Evolutionary conservation across 1,284 basidiomycete species (phyloP), one percentile per base, ranked within the genome.

Genomic region (Ganoderma meredithae): DNA sequence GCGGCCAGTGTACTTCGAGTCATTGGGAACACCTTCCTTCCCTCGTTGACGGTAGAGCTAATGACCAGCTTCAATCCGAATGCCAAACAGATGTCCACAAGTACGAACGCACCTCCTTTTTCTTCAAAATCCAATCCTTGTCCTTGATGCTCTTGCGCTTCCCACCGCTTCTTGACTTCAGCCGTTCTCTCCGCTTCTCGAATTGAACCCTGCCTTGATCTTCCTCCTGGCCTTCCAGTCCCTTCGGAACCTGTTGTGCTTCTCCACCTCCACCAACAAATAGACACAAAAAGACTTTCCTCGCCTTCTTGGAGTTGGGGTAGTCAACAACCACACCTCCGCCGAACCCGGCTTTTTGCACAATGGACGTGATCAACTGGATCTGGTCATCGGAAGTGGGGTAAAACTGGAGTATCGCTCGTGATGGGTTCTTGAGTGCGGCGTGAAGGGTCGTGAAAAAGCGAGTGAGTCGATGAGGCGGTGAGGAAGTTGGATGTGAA

Each of bases 401-500:
- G 80, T 99, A 99, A 80, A 98, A 98, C 76, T 98, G 96, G 74
- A 99, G 90, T 13, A 99, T 89, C 3, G 96, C 98, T 27, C 98
- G 89, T 0, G 96, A 95, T 3, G 97, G 97, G 78, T 97, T 96
- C 60, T 92, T 90, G 12, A 99, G 88, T 3, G 92, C 88, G 1
- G 96, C 95, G 81, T 99, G 95, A 33, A 99, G 88, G 12, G 97
- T 98, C 40, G 95, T 97, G 85, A 99, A 99, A 85, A 99, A 99
- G 44, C 94, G 90, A 33, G 88, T 89, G 41, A 99, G 87, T 55
- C 98, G 94, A 75, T 96, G 93, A 0, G 96, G 94, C 0, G 98
- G 98, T 1, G 96, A 97, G 67, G 93, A 94, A 25, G 92, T 93
- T 43, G 96, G 94, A 71, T 95, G 90, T 3, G 94, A 92, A 36